Conservation (phyloP, 257 asterid species). For the Knoxia roxburghii region DNA sequence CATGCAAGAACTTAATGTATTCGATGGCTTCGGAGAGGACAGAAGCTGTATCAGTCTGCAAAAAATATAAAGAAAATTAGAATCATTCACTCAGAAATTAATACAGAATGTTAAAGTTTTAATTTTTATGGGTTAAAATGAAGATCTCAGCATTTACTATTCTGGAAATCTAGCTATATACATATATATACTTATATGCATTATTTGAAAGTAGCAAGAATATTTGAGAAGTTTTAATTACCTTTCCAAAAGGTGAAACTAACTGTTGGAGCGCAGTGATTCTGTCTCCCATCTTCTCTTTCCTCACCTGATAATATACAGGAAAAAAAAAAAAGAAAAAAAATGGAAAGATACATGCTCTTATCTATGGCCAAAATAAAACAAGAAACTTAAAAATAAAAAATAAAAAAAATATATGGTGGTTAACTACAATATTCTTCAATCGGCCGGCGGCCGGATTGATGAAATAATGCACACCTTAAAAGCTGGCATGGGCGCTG, state of each 20-base stretch:
- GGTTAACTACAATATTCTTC: constrained; percentile 7
- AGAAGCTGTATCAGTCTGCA: constrained; percentile 95
- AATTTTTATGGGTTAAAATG: not conserved
- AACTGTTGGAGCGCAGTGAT: constrained; percentile 87
- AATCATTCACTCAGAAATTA: not conserved
- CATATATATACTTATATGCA: not conserved
- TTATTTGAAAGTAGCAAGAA: constrained; percentile 17
- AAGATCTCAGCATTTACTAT: not conserved
- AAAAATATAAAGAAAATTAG: not conserved
- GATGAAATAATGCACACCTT: constrained; percentile 39
- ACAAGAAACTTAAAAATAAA: not conserved
- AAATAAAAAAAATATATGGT: too few relatives aligned
- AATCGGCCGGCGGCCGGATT: not conserved
- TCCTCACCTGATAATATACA: constrained; percentile 52
- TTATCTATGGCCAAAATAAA: constrained; percentile 12
- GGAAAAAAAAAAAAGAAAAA: constrained; percentile 8
- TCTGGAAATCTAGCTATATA: not conserved
- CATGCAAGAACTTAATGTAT: constrained; percentile 81
- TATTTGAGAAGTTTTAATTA: constrained; percentile 26
- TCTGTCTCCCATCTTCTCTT: constrained; percentile 96
- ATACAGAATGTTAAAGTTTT: constrained; percentile 4
- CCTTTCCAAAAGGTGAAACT: constrained; percentile 95
- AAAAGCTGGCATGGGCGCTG: constrained; percentile 66
- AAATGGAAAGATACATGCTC: constrained; percentile 16
- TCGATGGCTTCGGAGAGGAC: constrained; percentile 90